Evolutionary conservation across 129 eudicot species (phyloP).

Genomic region (Flaveria ramosissima): DNA sequence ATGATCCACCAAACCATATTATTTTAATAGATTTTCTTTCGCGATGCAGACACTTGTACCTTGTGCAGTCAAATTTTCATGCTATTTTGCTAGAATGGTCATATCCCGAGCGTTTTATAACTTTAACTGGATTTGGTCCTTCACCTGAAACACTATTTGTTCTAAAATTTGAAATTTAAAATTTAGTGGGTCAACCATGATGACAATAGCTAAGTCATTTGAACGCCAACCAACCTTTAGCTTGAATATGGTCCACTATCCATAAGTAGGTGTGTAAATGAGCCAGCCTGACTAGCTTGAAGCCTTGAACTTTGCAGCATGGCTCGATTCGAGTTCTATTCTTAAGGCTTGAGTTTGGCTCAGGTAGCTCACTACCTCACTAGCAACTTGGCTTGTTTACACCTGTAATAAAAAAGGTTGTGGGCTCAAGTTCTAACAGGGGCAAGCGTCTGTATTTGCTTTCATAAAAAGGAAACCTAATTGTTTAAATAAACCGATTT

Average conservation of each 20-base stretch:
- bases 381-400: background rate
- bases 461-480: background rate
- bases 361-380: background rate
- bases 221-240: background rate
- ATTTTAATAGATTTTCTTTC: background rate
- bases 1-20: background rate
- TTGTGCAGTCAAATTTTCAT: background rate
- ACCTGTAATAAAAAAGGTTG: background rate
- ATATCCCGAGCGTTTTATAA: background rate
- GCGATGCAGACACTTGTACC: background rate
- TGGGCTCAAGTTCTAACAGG: background rate
- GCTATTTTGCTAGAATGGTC: background rate
- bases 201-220: background rate
- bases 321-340: background rate
- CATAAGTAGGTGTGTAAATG: background rate
- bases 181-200: background rate
- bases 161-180: background rate
- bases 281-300: background rate
- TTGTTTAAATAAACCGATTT: background rate
- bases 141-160: background rate
- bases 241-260: background rate
- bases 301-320: background rate
- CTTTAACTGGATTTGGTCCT: constrained; percentile 8
- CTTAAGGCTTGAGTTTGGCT: background rate
- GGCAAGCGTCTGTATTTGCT: background rate